Evolutionary conservation across 1,284 basidiomycete genomes (phyloP).

Genomic region (Athelia sp.): DNA sequence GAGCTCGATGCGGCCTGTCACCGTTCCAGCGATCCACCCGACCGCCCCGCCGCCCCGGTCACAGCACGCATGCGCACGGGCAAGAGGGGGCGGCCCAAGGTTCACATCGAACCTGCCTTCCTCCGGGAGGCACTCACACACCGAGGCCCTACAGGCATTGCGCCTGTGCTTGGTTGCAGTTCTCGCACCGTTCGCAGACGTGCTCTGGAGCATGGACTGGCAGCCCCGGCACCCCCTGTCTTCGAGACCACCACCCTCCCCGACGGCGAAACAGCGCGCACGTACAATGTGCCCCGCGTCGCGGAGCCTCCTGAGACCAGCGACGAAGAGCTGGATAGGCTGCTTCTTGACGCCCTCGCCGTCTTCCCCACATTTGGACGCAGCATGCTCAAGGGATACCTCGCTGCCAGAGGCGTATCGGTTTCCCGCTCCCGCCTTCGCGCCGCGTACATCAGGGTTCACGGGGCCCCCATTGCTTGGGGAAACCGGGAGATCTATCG

Average conservation of each 20-base stretch:
- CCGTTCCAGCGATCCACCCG: conserved; percentile 15
- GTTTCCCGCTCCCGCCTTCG: conserved; percentile 12
- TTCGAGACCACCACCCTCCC: conserved; percentile 11
- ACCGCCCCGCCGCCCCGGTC: conserved; percentile 9
- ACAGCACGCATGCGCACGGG: conserved; percentile 12
- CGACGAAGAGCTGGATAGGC: conserved; percentile 17
- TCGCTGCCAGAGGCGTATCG: conserved; percentile 8
- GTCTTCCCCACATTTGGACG: conserved; percentile 16
- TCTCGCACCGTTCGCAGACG: neutral
- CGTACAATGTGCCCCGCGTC: conserved; percentile 14
- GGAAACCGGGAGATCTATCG: conserved; percentile 7
- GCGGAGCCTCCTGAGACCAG: conserved; percentile 14
- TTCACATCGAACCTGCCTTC: conserved; percentile 22
- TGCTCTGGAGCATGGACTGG: conserved; percentile 3
- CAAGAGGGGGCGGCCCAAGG: conserved; percentile 18
- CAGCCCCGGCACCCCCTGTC: conserved; percentile 19
- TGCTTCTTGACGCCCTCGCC: conserved; percentile 6
- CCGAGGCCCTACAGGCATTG: conserved; percentile 1
- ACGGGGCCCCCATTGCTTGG: conserved; percentile 8
- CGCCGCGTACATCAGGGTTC: conserved; percentile 9
- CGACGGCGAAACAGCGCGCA: conserved; percentile 1
- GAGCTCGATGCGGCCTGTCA: conserved; percentile 15
- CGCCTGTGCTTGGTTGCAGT: neutral
- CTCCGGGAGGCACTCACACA: conserved; percentile 13
- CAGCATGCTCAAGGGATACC: conserved; percentile 15